Evolutionary conservation across 2,329 filamentous ascomycete species (phyloP).

Genomic region (Chaetomium sp.): DNA sequence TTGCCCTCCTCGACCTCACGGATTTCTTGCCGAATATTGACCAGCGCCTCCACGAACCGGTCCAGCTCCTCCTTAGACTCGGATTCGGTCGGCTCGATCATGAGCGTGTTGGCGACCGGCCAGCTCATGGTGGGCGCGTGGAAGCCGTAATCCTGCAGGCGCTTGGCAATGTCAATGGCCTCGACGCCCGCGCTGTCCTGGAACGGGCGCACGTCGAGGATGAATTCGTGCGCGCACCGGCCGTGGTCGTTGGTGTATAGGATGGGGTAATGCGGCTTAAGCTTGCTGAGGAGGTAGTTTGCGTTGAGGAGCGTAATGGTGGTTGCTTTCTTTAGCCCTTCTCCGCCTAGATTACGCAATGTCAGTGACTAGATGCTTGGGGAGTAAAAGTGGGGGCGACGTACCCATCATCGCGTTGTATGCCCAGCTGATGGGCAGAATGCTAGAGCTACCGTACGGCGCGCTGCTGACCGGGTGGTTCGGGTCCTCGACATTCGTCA

Average conservation of each 20-base stretch:
- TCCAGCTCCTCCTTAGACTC: conserved; percentile 92
- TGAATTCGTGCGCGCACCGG: conserved; percentile 96
- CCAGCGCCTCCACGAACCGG: conserved; percentile 86
- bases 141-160: conserved; percentile 95
- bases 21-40: conserved; percentile 85
- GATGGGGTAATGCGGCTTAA: conserved; percentile 84
- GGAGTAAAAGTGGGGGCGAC: conserved; percentile 19
- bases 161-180: conserved; percentile 93
- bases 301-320: conserved; percentile 93
- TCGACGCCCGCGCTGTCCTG: conserved; percentile 81
- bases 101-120: conserved; percentile 92
- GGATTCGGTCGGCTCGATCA: conserved; percentile 97
- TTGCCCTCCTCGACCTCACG: conserved; percentile 77
- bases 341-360: conserved; percentile 47
- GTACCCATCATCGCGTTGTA: conserved; percentile 93
- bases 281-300: conserved; percentile 90
- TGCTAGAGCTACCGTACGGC: conserved; percentile 84
- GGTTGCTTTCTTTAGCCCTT: conserved; percentile 84
- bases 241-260: conserved; percentile 90
- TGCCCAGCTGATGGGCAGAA: conserved; percentile 90
- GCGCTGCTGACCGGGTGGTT: conserved; percentile 79
- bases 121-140: conserved; percentile 97
- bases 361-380: background rate
- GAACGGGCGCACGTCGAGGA: conserved; percentile 85
- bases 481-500: conserved; percentile 43